A percentile compares a stretch with the other conserved stretches of the same genome.
These are phyloP conservation scores for Whalleya microplaca DNA, from an alignment of 2,329 filamentous ascomycete species.

Conservation along the genomic window DNA sequence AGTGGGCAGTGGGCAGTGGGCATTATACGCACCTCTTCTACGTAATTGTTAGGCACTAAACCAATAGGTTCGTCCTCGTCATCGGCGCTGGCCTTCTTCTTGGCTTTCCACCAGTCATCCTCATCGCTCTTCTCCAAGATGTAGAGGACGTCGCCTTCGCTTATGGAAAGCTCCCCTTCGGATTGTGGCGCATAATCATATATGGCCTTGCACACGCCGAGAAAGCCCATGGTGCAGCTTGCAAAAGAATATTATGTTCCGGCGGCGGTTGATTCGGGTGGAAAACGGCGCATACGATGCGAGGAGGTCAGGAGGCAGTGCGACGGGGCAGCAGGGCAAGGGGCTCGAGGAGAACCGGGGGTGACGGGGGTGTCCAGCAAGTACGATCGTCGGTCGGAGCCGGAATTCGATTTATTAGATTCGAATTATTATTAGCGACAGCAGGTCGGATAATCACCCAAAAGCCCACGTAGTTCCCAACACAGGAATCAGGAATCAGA, in stretches of 20 bases:
- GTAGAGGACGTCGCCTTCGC: slow-evolving; percentile 86
- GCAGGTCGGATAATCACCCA: background rate
- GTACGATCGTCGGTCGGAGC: background rate
- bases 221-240: slow-evolving; percentile 73
- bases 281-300: slow-evolving; percentile 6
- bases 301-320: background rate
- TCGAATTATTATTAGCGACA: background rate
- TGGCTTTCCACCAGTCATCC: slow-evolving; percentile 93
- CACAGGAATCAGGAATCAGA: background rate
- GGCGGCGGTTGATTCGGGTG: background rate
- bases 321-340: slow-evolving; percentile 4
- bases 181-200: slow-evolving; percentile 92
- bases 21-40: slow-evolving; percentile 75
- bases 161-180: slow-evolving; percentile 82
- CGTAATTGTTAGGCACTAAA: slow-evolving; percentile 90
- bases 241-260: background rate
- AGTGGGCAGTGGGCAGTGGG: background rate
- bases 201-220: slow-evolving; percentile 86
- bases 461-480: background rate
- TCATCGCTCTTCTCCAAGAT: slow-evolving; percentile 80
- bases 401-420: background rate
- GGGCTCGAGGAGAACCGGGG: background rate
- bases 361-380: background rate
- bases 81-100: slow-evolving; percentile 81
- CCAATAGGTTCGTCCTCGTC: slow-evolving; percentile 92